Evolutionary conservation across 2,329 filamentous ascomycete species (phyloP).

Genomic region (Huntiella savannae): DNA sequence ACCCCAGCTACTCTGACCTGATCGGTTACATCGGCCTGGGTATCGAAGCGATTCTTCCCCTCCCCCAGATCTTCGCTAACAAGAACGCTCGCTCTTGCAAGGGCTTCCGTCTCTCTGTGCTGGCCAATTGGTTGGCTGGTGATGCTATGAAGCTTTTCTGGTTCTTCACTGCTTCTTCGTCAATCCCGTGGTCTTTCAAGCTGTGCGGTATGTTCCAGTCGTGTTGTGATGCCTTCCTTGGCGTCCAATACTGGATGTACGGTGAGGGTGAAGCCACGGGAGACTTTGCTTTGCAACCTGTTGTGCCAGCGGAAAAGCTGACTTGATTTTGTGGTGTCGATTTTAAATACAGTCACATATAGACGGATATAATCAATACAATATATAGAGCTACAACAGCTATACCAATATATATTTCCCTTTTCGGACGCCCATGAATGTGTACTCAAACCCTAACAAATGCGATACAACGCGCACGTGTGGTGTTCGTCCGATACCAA

Average conservation of each 20-base stretch:
- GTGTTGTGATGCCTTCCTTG: constrained; percentile 53
- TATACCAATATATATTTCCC: too few species aligned
- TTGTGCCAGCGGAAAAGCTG: constrained; percentile 9
- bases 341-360: too few species aligned
- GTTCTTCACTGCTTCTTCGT: constrained; percentile 54
- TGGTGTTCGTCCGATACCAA: too few species aligned
- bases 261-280: constrained; percentile 19
- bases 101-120: constrained; percentile 57
- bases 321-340: not conserved
- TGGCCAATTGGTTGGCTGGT: constrained; percentile 60
- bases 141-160: constrained; percentile 77
- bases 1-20: constrained; percentile 43
- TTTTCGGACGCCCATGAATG: too few species aligned
- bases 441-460: too few species aligned
- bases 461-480: too few species aligned
- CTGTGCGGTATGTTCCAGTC: constrained; percentile 68
- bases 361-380: too few species aligned
- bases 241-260: constrained; percentile 55
- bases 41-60: constrained; percentile 62
- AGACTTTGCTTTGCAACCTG: constrained; percentile 10
- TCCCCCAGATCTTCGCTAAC: constrained; percentile 63
- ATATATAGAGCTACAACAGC: too few species aligned
- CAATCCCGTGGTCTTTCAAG: constrained; percentile 65
- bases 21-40: constrained; percentile 60
- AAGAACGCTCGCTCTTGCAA: constrained; percentile 48